These are phyloP conservation scores for Climacium dendroides DNA, from an alignment of 225 moss, liverwort and hornwort genomes.

Conservation along the genomic window DNA sequence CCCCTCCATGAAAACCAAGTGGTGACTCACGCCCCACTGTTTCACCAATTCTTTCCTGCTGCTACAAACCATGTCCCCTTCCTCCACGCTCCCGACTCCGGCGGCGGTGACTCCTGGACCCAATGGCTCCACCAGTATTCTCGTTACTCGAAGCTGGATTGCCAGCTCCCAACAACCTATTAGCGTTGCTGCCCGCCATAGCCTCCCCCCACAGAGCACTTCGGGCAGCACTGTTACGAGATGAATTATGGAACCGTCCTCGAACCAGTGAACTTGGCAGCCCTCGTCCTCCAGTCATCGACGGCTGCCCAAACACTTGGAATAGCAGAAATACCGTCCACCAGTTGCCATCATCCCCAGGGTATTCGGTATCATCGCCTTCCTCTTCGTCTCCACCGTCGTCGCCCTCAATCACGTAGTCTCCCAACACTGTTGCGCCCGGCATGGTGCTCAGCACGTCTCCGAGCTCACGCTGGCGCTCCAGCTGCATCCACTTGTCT, in stretches of 20 bases:
- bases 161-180: slow-evolving; percentile 11
- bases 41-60: not conserved
- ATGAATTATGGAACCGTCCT: slow-evolving; percentile 24
- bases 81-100: slow-evolving; percentile 80
- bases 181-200: slow-evolving; percentile 39
- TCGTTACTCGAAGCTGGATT: slow-evolving; percentile 38
- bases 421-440: slow-evolving; percentile 79
- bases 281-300: slow-evolving; percentile 54
- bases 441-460: slow-evolving; percentile 98
- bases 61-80: slow-evolving; percentile 64
- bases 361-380: slow-evolving; percentile 60
- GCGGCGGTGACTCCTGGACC: slow-evolving; percentile 86
- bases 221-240: slow-evolving; percentile 37
- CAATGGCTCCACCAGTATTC: slow-evolving; percentile 49
- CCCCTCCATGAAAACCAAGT: not conserved
- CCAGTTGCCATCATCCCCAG: slow-evolving; percentile 91
- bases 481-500: slow-evolving; percentile 83
- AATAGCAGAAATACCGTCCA: slow-evolving; percentile 88
- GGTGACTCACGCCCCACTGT: not conserved
- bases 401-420: slow-evolving; percentile 82
- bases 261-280: slow-evolving; percentile 41
- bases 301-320: slow-evolving; percentile 80
- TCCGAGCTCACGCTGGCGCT: slow-evolving; percentile 96
- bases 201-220: slow-evolving; percentile 76
- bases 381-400: slow-evolving; percentile 85